Evolutionary conservation across 164 flowering plant genomes (phyloP).

Genomic region (Chimonanthus salicifolius): DNA sequence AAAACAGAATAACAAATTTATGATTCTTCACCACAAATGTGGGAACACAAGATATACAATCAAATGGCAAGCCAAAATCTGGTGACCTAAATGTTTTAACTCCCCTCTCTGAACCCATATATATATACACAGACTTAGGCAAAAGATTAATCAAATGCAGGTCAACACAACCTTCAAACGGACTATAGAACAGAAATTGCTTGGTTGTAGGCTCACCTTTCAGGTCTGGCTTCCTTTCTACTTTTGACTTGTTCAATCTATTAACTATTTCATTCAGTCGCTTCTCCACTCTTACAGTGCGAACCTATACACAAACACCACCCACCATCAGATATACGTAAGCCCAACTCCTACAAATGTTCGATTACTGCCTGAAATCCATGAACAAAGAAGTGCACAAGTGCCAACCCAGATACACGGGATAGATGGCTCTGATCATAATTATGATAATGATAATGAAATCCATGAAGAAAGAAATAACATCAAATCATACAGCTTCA

Average conservation of each 20-base stretch:
- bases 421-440: too few species aligned
- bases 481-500: too few species aligned
- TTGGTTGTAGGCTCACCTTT: slow-evolving; percentile 46
- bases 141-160: too few species aligned
- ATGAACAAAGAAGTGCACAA: background rate
- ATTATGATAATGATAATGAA: too few species aligned
- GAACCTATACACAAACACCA: slow-evolving; percentile 47
- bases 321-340: background rate
- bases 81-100: background rate
- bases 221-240: slow-evolving; percentile 80
- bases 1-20: too few species aligned
- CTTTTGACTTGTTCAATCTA: slow-evolving; percentile 86
- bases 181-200: background rate
- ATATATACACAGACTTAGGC: too few species aligned
- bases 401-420: too few species aligned
- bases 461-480: too few species aligned
- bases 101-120: too few species aligned
- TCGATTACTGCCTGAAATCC: background rate
- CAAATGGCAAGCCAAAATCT: background rate
- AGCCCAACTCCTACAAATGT: background rate
- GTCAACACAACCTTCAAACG: background rate
- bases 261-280: slow-evolving; percentile 91
- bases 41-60: too few species aligned
- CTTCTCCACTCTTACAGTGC: slow-evolving; percentile 91
- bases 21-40: too few species aligned